Conservation (phyloP, 176 grass and related monocot species). For the Triticum dicoccoides region DNA sequence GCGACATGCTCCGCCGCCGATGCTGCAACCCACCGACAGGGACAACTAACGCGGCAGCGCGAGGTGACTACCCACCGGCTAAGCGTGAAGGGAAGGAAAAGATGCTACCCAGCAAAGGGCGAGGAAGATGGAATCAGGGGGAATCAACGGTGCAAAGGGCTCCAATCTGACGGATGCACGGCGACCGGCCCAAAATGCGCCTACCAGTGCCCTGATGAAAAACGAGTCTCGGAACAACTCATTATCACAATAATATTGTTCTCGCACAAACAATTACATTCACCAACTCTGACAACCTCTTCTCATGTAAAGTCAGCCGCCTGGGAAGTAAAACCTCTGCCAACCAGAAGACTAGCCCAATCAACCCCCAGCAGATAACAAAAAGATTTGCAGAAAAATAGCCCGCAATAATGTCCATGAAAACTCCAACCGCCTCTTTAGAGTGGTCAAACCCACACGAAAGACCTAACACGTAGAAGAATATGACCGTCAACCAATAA, state of each 20-base stretch:
- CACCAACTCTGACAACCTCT: background rate
- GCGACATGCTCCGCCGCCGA: too few relatives aligned
- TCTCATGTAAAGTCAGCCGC: background rate
- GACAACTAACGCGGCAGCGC: too few relatives aligned
- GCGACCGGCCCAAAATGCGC: too few relatives aligned
- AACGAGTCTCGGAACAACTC: background rate
- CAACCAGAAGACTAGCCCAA: background rate
- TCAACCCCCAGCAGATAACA: background rate
- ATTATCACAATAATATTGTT: background rate
- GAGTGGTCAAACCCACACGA: background rate
- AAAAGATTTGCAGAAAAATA: conserved; percentile 1
- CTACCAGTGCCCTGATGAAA: too few relatives aligned
- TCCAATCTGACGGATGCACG: too few relatives aligned
- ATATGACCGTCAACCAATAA: background rate
- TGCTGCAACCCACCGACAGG: too few relatives aligned
- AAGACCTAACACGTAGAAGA: conserved; percentile 1
- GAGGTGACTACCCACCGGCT: too few relatives aligned
- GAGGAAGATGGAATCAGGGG: too few relatives aligned
- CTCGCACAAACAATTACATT: background rate
- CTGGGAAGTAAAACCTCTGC: background rate
- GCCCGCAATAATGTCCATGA: background rate
- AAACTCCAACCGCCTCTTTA: background rate
- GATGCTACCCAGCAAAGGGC: too few relatives aligned
- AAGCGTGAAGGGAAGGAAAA: too few relatives aligned
- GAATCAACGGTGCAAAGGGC: too few relatives aligned